These are phyloP conservation scores for Vigna trinervia DNA, from an alignment of 306 rosid species.

Conservation along the genomic window DNA sequence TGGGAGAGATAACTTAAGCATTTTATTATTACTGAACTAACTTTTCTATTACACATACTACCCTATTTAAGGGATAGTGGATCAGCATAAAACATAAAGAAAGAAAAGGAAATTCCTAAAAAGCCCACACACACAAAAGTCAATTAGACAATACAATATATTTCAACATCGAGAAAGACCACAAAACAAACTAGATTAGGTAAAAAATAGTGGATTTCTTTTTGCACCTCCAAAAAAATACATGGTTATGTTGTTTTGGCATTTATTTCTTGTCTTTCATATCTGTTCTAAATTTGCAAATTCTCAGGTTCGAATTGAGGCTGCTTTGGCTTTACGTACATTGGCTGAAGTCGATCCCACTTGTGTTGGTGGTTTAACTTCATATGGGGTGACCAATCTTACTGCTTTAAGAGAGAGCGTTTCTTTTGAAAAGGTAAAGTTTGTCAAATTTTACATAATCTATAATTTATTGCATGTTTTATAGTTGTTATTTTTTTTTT, in stretches of 20 bases:
- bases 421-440: conserved; percentile 84
- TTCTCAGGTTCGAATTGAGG: conserved; percentile 91
- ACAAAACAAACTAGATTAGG: too few relatives aligned
- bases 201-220: too few relatives aligned
- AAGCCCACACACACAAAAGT: too few relatives aligned
- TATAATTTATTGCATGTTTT: conserved; percentile 21
- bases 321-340: conserved; percentile 84
- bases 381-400: conserved; percentile 88
- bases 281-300: conserved; percentile 33
- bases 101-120: too few relatives aligned
- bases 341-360: conserved; percentile 98
- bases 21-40: too few relatives aligned
- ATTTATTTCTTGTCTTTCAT: conserved; percentile 32
- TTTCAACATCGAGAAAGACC: too few relatives aligned
- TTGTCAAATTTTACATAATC: conserved; percentile 36
- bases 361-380: conserved; percentile 95
- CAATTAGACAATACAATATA: too few relatives aligned
- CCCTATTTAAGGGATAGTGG: too few relatives aligned
- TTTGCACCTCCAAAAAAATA: too few relatives aligned
- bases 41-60: too few relatives aligned
- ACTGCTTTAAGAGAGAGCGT: conserved; percentile 90
- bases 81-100: too few relatives aligned
- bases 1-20: too few relatives aligned
- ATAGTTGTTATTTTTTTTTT: not conserved
- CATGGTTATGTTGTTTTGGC: conserved; percentile 19